Evolutionary conservation across 1,284 basidiomycete genomes (phyloP), one percentile per base, ranked within the genome.

Genomic region (Cutaneotrichosporon sp.): DNA sequence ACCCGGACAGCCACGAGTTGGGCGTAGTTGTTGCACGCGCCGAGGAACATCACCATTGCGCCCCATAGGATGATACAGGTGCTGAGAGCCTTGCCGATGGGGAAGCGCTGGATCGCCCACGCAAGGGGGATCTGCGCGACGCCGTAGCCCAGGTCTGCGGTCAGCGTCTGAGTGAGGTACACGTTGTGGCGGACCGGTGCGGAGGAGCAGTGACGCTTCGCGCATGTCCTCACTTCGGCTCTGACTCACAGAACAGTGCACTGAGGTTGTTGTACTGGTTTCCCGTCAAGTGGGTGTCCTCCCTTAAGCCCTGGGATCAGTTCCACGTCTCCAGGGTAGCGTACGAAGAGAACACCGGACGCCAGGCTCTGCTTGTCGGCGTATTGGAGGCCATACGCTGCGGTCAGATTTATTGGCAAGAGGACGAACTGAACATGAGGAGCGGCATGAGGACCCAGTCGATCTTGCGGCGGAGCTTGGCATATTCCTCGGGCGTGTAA

Each of bases 21-120:
- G 3, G 59, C 56, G 31, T 66, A 72, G 62, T 64, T 70, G 59
- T 72, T 67, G 60, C 69, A 67, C 9, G 54, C 71, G 43, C 59
- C 64, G 36, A 69, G 58, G 53, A 56, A 50, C 47, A 66, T 52
- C 36, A 72, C 69, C 42, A 62, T 54, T 14, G 54, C 56, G 16
- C 67, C 67, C 67, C 67, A 72, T 13, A 65, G 54, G 20, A 67
- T 58, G 46, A 65, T 46, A 24, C 52, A 62, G 29, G 58, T 22
- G 8, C 57, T 43, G 3, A 69, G 58, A 18, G 64, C 62, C 36
- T 59, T 56, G 20, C 69, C 71, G 59, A 72, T 63, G 5, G 68
- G 69, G 55, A 71, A 59, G 3, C 64, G 62, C 60, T 72, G 71
- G 24, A 72, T 58, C 20, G 65, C n/a, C 43, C 46, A 68, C 2